Percentiles rank a stretch among this genome's conserved stretches.
These are phyloP conservation scores for Davidsoniella virescens DNA, from an alignment of 2,329 filamentous ascomycete genomes.

Conservation along the genomic window DNA sequence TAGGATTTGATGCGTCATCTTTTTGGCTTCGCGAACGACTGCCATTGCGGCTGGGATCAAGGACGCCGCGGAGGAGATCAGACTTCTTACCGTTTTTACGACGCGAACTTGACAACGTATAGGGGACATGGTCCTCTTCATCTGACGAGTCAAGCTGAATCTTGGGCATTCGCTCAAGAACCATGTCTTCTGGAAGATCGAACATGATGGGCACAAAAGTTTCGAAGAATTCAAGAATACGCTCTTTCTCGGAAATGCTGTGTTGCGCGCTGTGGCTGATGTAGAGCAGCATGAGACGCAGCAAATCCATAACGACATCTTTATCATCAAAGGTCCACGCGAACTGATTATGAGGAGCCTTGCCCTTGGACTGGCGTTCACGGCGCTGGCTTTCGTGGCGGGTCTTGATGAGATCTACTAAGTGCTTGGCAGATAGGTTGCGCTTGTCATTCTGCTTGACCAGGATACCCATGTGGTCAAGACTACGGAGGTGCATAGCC, in stretches of 20 bases:
- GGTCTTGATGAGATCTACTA: slow-evolving; percentile 79
- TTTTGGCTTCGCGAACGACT: slow-evolving; percentile 56
- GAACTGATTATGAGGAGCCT: slow-evolving; percentile 54
- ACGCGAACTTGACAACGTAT: slow-evolving; percentile 49
- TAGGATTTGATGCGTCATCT: slow-evolving; percentile 65
- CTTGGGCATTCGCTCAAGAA: slow-evolving; percentile 49
- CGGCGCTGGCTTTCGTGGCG: slow-evolving; percentile 84
- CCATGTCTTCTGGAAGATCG: slow-evolving; percentile 52
- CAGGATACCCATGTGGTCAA: slow-evolving; percentile 90
- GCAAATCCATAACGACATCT: slow-evolving; percentile 46
- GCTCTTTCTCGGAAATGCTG: slow-evolving; percentile 55
- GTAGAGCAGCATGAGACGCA: slow-evolving; percentile 47
- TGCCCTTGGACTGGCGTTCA: slow-evolving; percentile 44
- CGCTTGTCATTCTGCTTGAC: slow-evolving; percentile 84
- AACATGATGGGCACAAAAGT: slow-evolving; percentile 64
- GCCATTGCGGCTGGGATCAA: slow-evolving; percentile 61
- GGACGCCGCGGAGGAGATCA: slow-evolving; percentile 68
- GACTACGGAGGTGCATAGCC: slow-evolving; percentile 84
- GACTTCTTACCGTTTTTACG: slow-evolving; percentile 62
- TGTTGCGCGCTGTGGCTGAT: slow-evolving; percentile 54
- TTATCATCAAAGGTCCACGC: slow-evolving; percentile 57
- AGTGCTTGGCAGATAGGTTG: slow-evolving; percentile 73
- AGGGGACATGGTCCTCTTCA: slow-evolving; percentile 56
- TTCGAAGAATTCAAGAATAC: slow-evolving; percentile 60
- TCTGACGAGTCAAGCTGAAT: slow-evolving; percentile 55